Evolutionary conservation across 23 red algal genomes (phyloP).

Genomic region (Gracilariopsis chorda): DNA sequence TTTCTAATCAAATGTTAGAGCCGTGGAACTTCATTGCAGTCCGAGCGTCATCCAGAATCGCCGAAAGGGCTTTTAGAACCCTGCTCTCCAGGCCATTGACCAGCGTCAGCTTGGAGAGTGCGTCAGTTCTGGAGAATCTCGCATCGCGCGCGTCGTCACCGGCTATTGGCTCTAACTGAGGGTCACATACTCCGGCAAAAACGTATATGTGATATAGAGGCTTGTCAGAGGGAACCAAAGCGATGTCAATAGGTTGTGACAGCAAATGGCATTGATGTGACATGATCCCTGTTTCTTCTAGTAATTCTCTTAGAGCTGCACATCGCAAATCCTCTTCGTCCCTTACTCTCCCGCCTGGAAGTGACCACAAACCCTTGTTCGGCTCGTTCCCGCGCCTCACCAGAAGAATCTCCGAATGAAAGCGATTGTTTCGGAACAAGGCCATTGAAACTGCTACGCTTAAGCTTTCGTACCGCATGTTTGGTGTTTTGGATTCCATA

Average conservation of each 20-base stretch:
- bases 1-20: too few relatives aligned
- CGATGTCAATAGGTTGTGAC: constrained; percentile 12
- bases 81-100: neutral
- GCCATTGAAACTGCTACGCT: constrained; percentile 61
- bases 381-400: constrained; percentile 43
- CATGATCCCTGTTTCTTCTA: constrained; percentile 34
- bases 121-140: constrained; percentile 31
- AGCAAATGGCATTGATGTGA: neutral
- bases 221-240: neutral
- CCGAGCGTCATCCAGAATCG: neutral
- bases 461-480: constrained; percentile 50
- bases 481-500: constrained; percentile 79
- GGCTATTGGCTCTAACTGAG: neutral
- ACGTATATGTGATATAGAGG: constrained; percentile 19
- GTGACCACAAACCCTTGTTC: constrained; percentile 32
- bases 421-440: neutral
- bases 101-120: neutral
- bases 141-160: constrained; percentile 42
- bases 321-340: neutral
- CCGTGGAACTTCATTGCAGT: neutral
- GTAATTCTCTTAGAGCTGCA: constrained; percentile 38
- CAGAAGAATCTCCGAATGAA: constrained; percentile 6
- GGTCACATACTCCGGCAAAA: constrained; percentile 9
- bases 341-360: constrained; percentile 34
- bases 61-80: neutral